Conservation (phyloP, 208 protist species). For the Leishmania tropica region DNA sequence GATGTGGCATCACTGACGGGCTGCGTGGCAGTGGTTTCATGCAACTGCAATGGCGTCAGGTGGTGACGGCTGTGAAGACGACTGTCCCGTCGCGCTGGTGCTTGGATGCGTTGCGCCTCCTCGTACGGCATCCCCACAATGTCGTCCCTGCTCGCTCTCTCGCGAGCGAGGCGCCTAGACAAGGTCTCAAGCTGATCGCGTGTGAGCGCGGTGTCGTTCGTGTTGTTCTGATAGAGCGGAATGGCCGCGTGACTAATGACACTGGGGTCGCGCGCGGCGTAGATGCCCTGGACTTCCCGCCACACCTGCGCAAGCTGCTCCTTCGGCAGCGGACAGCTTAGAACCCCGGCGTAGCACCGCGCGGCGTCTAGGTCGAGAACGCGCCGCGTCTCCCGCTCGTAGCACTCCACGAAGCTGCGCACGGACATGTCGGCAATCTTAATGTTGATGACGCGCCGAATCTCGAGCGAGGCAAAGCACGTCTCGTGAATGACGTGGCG, state of each 20-base stretch:
- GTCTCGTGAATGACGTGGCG: slow-evolving; percentile 48
- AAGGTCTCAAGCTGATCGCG: slow-evolving; percentile 33
- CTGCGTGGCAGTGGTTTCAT: background rate
- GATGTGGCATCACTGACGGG: background rate
- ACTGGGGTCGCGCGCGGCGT: slow-evolving; percentile 33
- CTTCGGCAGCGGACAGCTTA: slow-evolving; percentile 67
- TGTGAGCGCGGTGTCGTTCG: slow-evolving; percentile 34
- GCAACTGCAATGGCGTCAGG: background rate
- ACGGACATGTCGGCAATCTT: slow-evolving; percentile 31
- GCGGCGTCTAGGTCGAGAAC: slow-evolving; percentile 43
- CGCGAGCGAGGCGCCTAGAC: slow-evolving; percentile 34
- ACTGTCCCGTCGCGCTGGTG: slow-evolving; percentile 5
- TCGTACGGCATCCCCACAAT: slow-evolving; percentile 55
- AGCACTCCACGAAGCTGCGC: slow-evolving; percentile 33
- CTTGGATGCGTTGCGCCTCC: slow-evolving; percentile 34
- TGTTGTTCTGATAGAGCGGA: slow-evolving; percentile 47
- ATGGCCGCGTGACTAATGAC: slow-evolving; percentile 41
- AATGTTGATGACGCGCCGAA: slow-evolving; percentile 51
- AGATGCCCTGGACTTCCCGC: slow-evolving; percentile 46
- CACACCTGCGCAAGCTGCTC: slow-evolving; percentile 63
- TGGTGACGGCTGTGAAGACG: background rate
- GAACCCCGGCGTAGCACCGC: slow-evolving; percentile 30
- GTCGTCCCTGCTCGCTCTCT: slow-evolving; percentile 42
- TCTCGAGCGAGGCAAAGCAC: slow-evolving; percentile 55
- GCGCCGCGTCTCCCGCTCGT: slow-evolving; percentile 32